Conservation (phyloP, 2,329 filamentous ascomycete genomes). For the Capronia coronata region DNA sequence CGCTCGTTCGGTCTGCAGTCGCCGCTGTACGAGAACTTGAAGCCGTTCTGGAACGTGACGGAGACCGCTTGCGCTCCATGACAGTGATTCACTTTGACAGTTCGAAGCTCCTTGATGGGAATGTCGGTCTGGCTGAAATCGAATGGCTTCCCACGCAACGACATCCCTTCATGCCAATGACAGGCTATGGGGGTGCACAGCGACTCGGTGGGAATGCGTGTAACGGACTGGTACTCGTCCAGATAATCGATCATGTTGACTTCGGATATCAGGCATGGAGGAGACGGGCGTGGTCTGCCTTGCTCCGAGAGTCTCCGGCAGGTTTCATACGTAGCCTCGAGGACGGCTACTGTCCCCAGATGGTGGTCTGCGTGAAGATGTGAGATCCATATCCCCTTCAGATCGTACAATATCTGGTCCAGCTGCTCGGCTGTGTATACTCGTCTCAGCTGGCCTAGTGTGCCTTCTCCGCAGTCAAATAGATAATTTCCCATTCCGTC, state of each 20-base stretch:
- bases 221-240: constrained; percentile 65
- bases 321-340: constrained; percentile 36
- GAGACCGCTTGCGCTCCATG: constrained; percentile 67
- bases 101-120: constrained; percentile 48
- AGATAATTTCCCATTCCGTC: constrained; percentile 73
- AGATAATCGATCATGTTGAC: constrained; percentile 68
- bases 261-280: constrained; percentile 58
- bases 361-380: constrained; percentile 97
- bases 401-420: constrained; percentile 63
- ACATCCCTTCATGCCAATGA: constrained; percentile 15
- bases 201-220: constrained; percentile 8
- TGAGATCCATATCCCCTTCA: constrained; percentile 84
- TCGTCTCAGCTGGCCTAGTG: constrained; percentile 76
- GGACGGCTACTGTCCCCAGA: constrained; percentile 72
- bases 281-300: constrained; percentile 3
- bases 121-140: constrained; percentile 14
- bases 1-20: constrained; percentile 73
- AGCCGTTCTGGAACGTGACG: constrained; percentile 68
- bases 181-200: constrained; percentile 49
- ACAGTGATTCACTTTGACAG: constrained; percentile 70
- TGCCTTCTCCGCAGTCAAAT: constrained; percentile 88
- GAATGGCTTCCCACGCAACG: constrained; percentile 15
- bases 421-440: constrained; percentile 61
- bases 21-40: constrained; percentile 88
- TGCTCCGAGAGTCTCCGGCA: background rate